Evolutionary conservation across 78 protist genomes (phyloP), one percentile per base, ranked within the genome.

Genomic region (Dictyostelium capitatum): DNA sequence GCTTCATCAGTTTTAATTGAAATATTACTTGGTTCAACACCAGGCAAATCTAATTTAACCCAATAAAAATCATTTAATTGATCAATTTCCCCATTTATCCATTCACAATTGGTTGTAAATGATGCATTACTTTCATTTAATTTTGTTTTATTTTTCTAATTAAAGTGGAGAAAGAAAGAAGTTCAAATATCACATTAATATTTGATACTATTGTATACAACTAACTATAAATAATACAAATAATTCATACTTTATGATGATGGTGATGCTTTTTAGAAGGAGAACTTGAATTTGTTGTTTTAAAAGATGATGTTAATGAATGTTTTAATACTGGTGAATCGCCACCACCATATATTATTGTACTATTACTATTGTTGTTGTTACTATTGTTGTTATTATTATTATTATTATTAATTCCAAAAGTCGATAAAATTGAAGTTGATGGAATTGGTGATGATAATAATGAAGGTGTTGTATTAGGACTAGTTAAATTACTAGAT

Each of bases 21-120:
- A 7, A 83, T 19, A 56, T 83, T 64, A 4, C 23, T 72, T 6
- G 70, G 53, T 14, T 69, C 80, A 20, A 83, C 57, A 2, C 91
- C 91, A 15, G 91, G 91, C 41, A 83, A 43, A 83, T 83, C 91
- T 17, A 70, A 15, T 43, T 47, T 72, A 19, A 83, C 65, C 91
- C 79, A 69, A 83, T 83, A 83, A 23, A 32, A 72, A 8, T 69
- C 81, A 14, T 53, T 72, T 14, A 28, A 11, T 51, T 64, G 37
- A 46, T 53, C 59, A 7, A 83, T 54, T 43, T 83, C 91, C 5
- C 72, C 91, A 56, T 53, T 32, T 9, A 83, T 23, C 91, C 91
- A 83, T n/a, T 72, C 81, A 73, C 72, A 50, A 10, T 82, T 65
- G 15, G 51, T 23, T 82, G 73, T 3, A 65, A 19, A 65, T 20